These are phyloP conservation scores for Candida tetrigidarum DNA, from an alignment of 1,139 yeast genomes.

Conservation along the genomic window DNA sequence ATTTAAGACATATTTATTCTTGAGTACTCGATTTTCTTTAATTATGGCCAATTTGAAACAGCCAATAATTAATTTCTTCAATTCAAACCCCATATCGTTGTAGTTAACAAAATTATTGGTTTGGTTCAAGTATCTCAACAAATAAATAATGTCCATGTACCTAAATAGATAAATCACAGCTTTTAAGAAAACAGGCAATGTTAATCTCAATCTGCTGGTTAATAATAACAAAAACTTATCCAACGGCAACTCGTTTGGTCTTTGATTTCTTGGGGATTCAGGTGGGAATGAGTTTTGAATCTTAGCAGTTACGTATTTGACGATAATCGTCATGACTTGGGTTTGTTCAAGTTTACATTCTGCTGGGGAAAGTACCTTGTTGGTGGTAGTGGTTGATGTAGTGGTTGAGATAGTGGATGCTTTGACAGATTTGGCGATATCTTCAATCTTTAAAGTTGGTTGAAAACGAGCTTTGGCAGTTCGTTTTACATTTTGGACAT, in stretches of 20 bases:
- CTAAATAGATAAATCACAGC: constrained; percentile 50
- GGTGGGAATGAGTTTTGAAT: constrained; percentile 53
- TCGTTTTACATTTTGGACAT: constrained; percentile 1
- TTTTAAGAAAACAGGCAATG: constrained; percentile 44
- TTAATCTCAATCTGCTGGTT: constrained; percentile 41
- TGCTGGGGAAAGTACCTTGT: constrained; percentile 12
- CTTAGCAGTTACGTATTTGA: constrained; percentile 49
- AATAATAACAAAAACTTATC: constrained; percentile 46
- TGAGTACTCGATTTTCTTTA: constrained; percentile 27
- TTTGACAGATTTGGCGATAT: constrained; percentile 11
- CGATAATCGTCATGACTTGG: constrained; percentile 48
- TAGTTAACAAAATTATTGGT: constrained; percentile 49
- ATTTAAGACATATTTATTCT: constrained; percentile 20
- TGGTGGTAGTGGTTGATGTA: constrained; percentile 4
- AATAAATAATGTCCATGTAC: constrained; percentile 53
- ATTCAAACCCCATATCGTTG: constrained; percentile 50
- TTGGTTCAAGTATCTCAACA: constrained; percentile 51
- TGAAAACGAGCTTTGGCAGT: constrained; percentile 2
- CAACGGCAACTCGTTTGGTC: constrained; percentile 40
- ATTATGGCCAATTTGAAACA: constrained; percentile 47
- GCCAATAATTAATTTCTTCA: constrained; percentile 48
- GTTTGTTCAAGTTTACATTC: constrained; percentile 26
- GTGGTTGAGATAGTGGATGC: neutral
- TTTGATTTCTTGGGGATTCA: constrained; percentile 27
- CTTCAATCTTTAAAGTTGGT: constrained; percentile 11